Base-by-base conservation (phyloP, 2,329 filamentous ascomycete genomes). In the Sordariomycetes sp. region DNA sequence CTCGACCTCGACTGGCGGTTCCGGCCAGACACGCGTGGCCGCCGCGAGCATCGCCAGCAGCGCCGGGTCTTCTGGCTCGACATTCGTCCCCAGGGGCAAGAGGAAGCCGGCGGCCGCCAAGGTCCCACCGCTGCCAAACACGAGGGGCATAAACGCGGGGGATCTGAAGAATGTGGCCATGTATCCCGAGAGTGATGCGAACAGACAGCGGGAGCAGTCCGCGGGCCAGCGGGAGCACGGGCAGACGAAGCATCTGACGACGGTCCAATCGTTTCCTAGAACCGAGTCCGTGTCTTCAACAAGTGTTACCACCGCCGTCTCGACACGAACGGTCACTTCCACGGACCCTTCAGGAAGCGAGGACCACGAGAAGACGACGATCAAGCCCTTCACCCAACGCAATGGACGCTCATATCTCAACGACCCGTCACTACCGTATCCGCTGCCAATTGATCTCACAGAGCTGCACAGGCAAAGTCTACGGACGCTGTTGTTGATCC, bases 391-490 rank as follows among this genome's bases (percentile, higher is more conserved):
- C 48, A 63, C 82, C 44, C 63, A 79, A 42, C 79, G 82, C 48
- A 81, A 92, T 62, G 86, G 86, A 34, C 82, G 87, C 38, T 82
- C 82, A 30, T 95, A 90, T 58, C 72, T 93, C 42, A 77, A 82
- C 51, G 85, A 94, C 49, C 64, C 71, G 8, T 68, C 72, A 3
- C 62, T 84, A 20, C 63, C 75, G 7, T 95, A 96, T 48, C 86
- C 86, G n/a, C 67, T 95, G 3, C 90, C 90, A 25, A 82, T 83
- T 61, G 90, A 95, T 59, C 72, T 94, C 26, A 67, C 80, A 26
- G 88, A 95, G 59, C 72, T 94, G 32, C 86, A 94, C 58, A 76
- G 88, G 37, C 88, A 95, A 58, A 87, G 79, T 31, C 66, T 95
- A 36, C 78, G 86, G 39, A 93, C 88, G 0, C 69, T 94, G 44